Conservation (phyloP, 768 basidiomycete species). For the Nidula microcarpa region DNA sequence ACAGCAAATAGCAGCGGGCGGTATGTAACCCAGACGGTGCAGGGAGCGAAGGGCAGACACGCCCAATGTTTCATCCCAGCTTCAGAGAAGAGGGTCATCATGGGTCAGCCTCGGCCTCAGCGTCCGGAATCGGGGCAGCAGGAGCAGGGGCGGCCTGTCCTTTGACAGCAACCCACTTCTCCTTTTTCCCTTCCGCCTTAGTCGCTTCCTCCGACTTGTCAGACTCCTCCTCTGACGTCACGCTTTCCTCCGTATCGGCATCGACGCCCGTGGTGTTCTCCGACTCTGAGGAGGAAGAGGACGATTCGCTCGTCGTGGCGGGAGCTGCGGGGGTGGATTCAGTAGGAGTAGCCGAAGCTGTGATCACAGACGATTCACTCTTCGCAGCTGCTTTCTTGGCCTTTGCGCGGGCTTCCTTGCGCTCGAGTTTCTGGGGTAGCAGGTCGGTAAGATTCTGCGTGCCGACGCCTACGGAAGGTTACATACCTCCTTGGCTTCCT, state of each 20-base stretch:
- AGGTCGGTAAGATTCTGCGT: conserved; percentile 5
- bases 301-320: conserved; percentile 10
- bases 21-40: no score
- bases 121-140: conserved; percentile 12
- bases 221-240: conserved; percentile 71
- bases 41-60: no score
- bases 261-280: conserved; percentile 62
- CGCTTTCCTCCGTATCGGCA: conserved; percentile 73
- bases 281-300: conserved; percentile 44
- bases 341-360: conserved; percentile 26
- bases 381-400: conserved; percentile 43
- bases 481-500: conserved; percentile 54
- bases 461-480: background rate
- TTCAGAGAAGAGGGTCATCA: no score
- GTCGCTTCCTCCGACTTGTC: conserved; percentile 35
- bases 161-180: conserved; percentile 81
- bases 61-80: no score
- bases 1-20: conserved; percentile 11
- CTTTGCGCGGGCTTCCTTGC: conserved; percentile 53
- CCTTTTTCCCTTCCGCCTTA: conserved; percentile 38
- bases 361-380: conserved; percentile 31
- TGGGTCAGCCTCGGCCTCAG: conserved; percentile 7
- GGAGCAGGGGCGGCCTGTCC: conserved; percentile 27
- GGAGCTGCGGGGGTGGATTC: conserved; percentile 27
- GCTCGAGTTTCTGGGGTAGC: conserved; percentile 44